A percentile compares a stretch with the other conserved stretches of the same genome.
Evolutionary conservation across 192 early-diverging fungal genomes (phyloP).

Genomic region (Podochytrium sp.): DNA sequence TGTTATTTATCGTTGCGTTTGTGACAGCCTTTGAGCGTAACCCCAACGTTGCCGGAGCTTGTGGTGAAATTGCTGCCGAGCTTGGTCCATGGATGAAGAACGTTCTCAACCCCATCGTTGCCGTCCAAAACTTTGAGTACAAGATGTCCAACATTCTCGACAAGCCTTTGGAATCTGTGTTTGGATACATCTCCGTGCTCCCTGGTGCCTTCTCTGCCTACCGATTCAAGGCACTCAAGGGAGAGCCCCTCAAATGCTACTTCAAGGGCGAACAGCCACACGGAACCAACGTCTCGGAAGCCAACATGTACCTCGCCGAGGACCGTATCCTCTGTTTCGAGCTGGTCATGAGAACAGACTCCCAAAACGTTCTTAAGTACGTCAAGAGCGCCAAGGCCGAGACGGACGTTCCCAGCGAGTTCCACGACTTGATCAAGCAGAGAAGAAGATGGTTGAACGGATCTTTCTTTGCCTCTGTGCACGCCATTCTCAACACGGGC

Average conservation of each 20-base stretch:
- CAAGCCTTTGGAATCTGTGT: constrained; percentile 76
- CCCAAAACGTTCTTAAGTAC: constrained; percentile 69
- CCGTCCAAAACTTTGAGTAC: constrained; percentile 94
- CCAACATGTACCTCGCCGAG: constrained; percentile 67
- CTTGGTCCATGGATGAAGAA: constrained; percentile 62
- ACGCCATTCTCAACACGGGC: constrained; percentile 62
- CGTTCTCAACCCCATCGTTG: constrained; percentile 71
- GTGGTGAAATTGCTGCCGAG: constrained; percentile 76
- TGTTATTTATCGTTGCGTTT: constrained; percentile 29
- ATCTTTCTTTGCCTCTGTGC: constrained; percentile 75
- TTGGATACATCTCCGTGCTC: constrained; percentile 81
- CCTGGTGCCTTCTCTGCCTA: constrained; percentile 84
- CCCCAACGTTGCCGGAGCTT: constrained; percentile 73
- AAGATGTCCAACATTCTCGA: constrained; percentile 84
- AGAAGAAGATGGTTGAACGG: constrained; percentile 86
- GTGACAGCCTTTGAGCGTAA: constrained; percentile 79
- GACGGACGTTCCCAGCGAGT: constrained; percentile 74
- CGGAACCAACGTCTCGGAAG: constrained; percentile 74
- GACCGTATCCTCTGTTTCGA: constrained; percentile 88
- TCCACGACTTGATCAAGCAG: constrained; percentile 79
- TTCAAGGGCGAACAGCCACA: constrained; percentile 72
- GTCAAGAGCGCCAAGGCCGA: constrained; percentile 66
- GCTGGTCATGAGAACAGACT: constrained; percentile 67
- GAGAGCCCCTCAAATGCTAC: constrained; percentile 68
- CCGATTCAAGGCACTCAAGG: constrained; percentile 66